A percentile compares a stretch with the other conserved stretches of the same genome.
Conservation (phyloP, 495 filamentous ascomycete species). For the Haplographium delicatum region DNA sequence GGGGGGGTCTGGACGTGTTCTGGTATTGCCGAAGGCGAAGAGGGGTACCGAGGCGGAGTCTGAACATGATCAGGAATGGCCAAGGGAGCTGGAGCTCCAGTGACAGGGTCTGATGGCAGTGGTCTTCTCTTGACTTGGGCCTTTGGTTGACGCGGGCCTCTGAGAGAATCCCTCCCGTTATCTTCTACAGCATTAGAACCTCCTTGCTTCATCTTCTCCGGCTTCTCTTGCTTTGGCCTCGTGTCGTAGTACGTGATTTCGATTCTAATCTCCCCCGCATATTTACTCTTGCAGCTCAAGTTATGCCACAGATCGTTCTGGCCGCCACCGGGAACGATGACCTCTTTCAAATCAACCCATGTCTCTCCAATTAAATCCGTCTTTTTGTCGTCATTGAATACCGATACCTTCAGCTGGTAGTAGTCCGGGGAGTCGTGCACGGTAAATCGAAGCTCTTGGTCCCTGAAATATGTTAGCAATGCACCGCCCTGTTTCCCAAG, state of each 20-base stretch:
- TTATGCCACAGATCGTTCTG: slow-evolving; percentile 90
- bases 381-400: slow-evolving; percentile 97
- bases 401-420: slow-evolving; percentile 84
- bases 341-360: slow-evolving; percentile 75
- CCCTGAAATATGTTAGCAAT: slow-evolving; percentile 51
- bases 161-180: slow-evolving; percentile 26
- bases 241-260: slow-evolving; percentile 96
- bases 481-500: not conserved
- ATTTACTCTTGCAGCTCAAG: slow-evolving; percentile 82
- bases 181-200: slow-evolving; percentile 25
- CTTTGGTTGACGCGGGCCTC: slow-evolving; percentile 51
- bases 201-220: slow-evolving; percentile 19
- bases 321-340: slow-evolving; percentile 81
- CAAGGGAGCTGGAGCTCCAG: slow-evolving; percentile 37
- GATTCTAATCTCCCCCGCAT: slow-evolving; percentile 89
- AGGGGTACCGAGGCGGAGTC: slow-evolving; percentile 22
- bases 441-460: slow-evolving; percentile 92
- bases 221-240: slow-evolving; percentile 61
- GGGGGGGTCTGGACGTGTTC: slow-evolving; percentile 38
- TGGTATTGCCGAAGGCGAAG: slow-evolving; percentile 19
- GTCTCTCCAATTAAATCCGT: slow-evolving; percentile 93
- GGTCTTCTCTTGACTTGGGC: slow-evolving; percentile 68
- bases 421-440: slow-evolving; percentile 97
- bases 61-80: slow-evolving; percentile 30
- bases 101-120: slow-evolving; percentile 66